A percentile compares a stretch with the other conserved stretches of the same genome.
Conservation (phyloP, 139 green algal genomes). For the Chlorella sp. region DNA sequence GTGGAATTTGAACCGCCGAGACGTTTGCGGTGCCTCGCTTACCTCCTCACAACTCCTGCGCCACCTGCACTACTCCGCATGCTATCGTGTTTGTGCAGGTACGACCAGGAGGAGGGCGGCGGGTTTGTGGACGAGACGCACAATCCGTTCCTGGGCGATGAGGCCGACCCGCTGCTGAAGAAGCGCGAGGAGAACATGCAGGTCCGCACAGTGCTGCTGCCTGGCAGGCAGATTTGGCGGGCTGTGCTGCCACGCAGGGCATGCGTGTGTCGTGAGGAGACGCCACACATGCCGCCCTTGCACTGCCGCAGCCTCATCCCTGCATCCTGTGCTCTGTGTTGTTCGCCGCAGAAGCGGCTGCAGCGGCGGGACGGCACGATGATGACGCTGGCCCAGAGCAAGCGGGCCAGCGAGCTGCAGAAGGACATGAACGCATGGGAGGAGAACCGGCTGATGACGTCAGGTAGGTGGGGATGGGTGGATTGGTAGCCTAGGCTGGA, state of each 20-base stretch:
- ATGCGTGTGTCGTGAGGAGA: background rate
- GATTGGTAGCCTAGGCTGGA: no score
- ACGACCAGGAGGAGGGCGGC: constrained; percentile 85
- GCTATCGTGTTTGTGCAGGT: constrained; percentile 27
- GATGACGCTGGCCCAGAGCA: constrained; percentile 89
- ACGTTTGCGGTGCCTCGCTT: no score
- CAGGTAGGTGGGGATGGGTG: constrained; percentile 34
- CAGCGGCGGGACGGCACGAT: constrained; percentile 82
- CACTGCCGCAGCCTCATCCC: background rate
- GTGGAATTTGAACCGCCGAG: no score
- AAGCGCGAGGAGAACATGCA: constrained; percentile 31
- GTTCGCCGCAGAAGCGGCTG: constrained; percentile 34
- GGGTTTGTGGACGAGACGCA: constrained; percentile 62
- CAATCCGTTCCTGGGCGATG: constrained; percentile 69
- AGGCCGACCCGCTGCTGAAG: constrained; percentile 35
- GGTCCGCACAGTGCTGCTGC: constrained; percentile 4
- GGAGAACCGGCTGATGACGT: constrained; percentile 92
- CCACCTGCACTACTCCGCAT: no score
- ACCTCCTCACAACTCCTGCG: no score
- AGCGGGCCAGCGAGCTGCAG: constrained; percentile 88
- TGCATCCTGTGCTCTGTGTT: background rate
- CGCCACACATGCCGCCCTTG: background rate
- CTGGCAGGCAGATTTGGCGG: no score
- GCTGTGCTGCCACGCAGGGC: no score
- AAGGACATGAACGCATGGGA: constrained; percentile 93